A percentile compares a stretch with the other conserved stretches of the same genome.
Evolutionary conservation across 257 asterid genomes (phyloP).

Genomic region (Solanum appendiculatum): DNA sequence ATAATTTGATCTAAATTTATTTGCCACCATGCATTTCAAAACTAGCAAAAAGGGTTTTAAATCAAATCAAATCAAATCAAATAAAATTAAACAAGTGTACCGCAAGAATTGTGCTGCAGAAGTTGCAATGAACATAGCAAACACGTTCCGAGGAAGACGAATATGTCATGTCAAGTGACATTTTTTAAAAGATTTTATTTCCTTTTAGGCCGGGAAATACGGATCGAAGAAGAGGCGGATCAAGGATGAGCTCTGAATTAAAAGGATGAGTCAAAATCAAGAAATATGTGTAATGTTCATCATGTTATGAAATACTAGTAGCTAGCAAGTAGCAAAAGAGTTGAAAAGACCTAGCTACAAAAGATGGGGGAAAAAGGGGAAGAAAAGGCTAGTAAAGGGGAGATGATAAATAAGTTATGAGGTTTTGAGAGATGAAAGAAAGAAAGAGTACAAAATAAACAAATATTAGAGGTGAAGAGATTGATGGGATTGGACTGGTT

Average conservation of each 20-base stretch:
- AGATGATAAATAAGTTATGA: conserved; percentile 11
- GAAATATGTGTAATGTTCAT: background rate
- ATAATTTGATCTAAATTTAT: background rate
- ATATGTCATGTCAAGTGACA: conserved; percentile 50
- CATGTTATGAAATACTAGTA: background rate
- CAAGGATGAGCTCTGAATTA: background rate
- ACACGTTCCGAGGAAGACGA: conserved; percentile 45
- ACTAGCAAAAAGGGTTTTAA: background rate
- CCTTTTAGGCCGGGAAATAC: background rate
- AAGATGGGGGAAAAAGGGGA: background rate
- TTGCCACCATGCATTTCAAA: background rate
- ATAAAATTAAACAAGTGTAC: conserved; percentile 22
- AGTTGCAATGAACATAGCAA: conserved; percentile 88
- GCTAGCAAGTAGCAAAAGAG: background rate
- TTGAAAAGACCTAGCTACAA: background rate
- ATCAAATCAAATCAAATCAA: background rate
- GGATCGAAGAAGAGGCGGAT: conserved; percentile 5
- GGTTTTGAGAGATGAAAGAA: conserved; percentile 5
- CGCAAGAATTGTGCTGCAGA: conserved; percentile 90
- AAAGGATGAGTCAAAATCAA: conserved; percentile 1
- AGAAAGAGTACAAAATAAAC: conserved; percentile 19
- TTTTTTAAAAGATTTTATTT: background rate
- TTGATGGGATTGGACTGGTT: conserved; percentile 34
- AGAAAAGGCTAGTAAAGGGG: background rate
- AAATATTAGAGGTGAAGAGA: conserved; percentile 1